Evolutionary conservation across 495 filamentous ascomycete species (phyloP), one percentile per base, ranked within the genome.

Genomic region (Neohortaea acidophila): DNA sequence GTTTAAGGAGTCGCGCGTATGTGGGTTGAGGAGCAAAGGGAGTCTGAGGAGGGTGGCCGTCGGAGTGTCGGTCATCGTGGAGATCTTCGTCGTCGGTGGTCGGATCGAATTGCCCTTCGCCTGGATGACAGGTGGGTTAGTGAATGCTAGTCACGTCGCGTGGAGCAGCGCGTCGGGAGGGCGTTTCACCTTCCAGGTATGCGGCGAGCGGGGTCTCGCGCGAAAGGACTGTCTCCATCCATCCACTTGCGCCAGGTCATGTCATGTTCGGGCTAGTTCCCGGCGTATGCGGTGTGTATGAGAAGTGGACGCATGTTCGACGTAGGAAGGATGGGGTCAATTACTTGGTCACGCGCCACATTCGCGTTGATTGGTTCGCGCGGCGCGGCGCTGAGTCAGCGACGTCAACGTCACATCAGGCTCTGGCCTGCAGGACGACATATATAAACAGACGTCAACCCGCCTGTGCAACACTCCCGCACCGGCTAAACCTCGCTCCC

Each of bases 181-280:
- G 11, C 21, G n/a, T 62, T 62, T 45, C 56, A 94, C 87, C 89
- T 70, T 92, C 79, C 42, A 97, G 75, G 65, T 92, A 94, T 45
- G 81, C 78, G 55, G 84, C 84, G 62, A 96, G 68, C 43, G 89
- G 89, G 51, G 84, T 83, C 57, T 85, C 76, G 61, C 89, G 79
- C 62, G 79, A 83, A 51, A 94, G 74, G 47, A 94, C 67, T 51
- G 82, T 77, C 71, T 94, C 89, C 89, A 96, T 97, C 60, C 43
- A 38, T 41, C 46, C 23, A 37, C 36, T 20, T 11, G 28, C n/a
- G 12, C 12, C 17, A 31, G 6, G 24, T n/a, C 24, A n/a, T n/a
- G 7, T 27, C 24, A 27, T n/a, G 8, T 27, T 27, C 8, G 7
- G 8, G 7, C 8, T 27, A 7, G 24, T 27, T 27, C n/a, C 24